Conservation (phyloP, 306 rosid genomes). For the Pterocarpus santalinus region DNA sequence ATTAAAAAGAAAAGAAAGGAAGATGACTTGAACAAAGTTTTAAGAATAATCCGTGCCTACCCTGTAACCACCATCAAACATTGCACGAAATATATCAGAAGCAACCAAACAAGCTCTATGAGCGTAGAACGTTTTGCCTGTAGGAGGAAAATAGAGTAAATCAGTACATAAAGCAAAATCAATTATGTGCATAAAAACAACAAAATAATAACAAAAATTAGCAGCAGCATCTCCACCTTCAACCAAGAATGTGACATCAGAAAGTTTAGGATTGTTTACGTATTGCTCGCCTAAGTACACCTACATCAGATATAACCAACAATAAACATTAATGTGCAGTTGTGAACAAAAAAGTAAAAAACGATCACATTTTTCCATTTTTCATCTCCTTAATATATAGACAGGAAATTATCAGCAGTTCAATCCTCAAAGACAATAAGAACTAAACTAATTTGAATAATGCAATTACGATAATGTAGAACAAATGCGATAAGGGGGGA, state of each 20-base stretch:
- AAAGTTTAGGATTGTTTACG: slow-evolving; percentile 76
- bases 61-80: slow-evolving; percentile 96
- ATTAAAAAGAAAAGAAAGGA: background rate
- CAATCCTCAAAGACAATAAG: slow-evolving; percentile 7
- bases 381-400: background rate
- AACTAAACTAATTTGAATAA: background rate
- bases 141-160: slow-evolving; percentile 33
- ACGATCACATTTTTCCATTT: background rate
- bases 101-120: slow-evolving; percentile 83
- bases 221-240: slow-evolving; percentile 67
- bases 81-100: slow-evolving; percentile 87
- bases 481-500: background rate
- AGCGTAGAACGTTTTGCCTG: slow-evolving; percentile 85
- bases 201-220: background rate
- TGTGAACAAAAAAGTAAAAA: background rate
- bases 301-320: slow-evolving; percentile 57
- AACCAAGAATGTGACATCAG: slow-evolving; percentile 89
- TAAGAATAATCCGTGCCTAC: slow-evolving; percentile 55
- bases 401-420: slow-evolving; percentile 2
- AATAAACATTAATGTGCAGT: background rate
- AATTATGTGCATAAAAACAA: background rate
- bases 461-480: background rate
- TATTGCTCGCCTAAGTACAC: slow-evolving; percentile 78
- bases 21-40: slow-evolving; percentile 14
- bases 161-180: slow-evolving; percentile 18